A percentile compares a stretch with the other conserved stretches of the same genome.
These are phyloP conservation scores for Bolboschoenus planiculmis DNA, from an alignment of 176 grass and related monocot species.

Conservation along the genomic window DNA sequence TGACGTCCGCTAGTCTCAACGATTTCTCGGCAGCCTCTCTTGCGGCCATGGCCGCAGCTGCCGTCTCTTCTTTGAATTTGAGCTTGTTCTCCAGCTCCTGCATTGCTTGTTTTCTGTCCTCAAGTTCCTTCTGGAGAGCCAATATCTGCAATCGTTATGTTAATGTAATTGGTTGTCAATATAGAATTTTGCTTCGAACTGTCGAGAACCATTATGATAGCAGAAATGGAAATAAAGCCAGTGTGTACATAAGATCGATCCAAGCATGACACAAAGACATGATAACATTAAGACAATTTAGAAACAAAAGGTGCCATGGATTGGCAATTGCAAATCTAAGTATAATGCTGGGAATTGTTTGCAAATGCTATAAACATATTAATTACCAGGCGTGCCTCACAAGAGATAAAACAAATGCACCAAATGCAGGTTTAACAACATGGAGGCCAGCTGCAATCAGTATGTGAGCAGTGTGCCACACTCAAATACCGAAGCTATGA, in stretches of 20 bases:
- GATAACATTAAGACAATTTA: background rate
- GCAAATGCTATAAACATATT: background rate
- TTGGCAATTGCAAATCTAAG: background rate
- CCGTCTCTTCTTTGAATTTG: constrained; percentile 95
- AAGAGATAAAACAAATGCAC: background rate
- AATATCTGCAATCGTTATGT: constrained; percentile 38
- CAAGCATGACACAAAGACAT: background rate
- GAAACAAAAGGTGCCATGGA: background rate
- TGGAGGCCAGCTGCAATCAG: background rate
- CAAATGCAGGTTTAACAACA: background rate
- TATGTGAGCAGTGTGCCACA: background rate
- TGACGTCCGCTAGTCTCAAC: constrained; percentile 53
- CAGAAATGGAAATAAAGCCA: background rate
- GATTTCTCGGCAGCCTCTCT: constrained; percentile 89
- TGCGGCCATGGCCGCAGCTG: constrained; percentile 63
- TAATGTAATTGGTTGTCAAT: background rate
- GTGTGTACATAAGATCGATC: background rate
- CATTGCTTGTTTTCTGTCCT: constrained; percentile 59
- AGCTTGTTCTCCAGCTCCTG: constrained; percentile 85
- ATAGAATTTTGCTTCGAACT: background rate
- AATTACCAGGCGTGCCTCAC: background rate
- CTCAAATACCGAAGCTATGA: background rate
- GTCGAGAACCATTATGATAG: background rate
- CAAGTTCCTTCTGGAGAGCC: constrained; percentile 68
- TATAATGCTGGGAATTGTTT: background rate